Conservation (phyloP, 164 flowering plant genomes). For the Pachysandra terminalis region DNA sequence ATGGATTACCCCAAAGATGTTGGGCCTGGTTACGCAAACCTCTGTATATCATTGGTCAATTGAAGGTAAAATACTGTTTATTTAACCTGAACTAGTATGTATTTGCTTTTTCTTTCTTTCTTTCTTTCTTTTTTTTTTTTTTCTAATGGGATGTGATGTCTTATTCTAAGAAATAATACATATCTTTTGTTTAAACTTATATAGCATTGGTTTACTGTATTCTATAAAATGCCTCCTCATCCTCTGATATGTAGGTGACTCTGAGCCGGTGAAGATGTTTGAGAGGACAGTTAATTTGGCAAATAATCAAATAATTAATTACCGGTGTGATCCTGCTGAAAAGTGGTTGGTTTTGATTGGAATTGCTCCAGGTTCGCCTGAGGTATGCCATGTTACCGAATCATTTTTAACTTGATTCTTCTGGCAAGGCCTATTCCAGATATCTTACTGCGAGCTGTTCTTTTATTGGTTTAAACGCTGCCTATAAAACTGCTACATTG, state of each 20-base stretch:
- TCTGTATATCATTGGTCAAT: no score
- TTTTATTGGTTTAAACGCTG: no score
- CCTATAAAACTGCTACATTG: no score
- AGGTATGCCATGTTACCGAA: conserved; percentile 32
- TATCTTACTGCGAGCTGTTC: no score
- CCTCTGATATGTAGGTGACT: conserved; percentile 44
- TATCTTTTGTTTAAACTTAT: no score
- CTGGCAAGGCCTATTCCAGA: no score
- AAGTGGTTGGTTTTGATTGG: conserved; percentile 85
- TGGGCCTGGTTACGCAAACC: conserved; percentile 78
- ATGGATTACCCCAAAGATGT: conserved; percentile 67
- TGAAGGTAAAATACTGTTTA: conserved; percentile 62
- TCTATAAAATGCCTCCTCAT: background rate
- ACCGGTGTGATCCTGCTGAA: conserved; percentile 64
- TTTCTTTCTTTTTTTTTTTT: background rate
- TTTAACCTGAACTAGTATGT: conserved; percentile 17
- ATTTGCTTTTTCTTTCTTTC: conserved; percentile 66
- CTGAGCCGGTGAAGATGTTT: conserved; percentile 73
- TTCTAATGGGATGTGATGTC: no score
- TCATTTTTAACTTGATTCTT: no score
- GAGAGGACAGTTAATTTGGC: conserved; percentile 76
- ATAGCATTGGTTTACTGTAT: background rate
- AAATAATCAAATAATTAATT: conserved; percentile 79
- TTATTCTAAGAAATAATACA: no score
- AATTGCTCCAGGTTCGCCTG: conserved; percentile 75